Evolutionary conservation across 2,329 filamentous ascomycete genomes (phyloP).

Genomic region (Colletotrichum somersetense): DNA sequence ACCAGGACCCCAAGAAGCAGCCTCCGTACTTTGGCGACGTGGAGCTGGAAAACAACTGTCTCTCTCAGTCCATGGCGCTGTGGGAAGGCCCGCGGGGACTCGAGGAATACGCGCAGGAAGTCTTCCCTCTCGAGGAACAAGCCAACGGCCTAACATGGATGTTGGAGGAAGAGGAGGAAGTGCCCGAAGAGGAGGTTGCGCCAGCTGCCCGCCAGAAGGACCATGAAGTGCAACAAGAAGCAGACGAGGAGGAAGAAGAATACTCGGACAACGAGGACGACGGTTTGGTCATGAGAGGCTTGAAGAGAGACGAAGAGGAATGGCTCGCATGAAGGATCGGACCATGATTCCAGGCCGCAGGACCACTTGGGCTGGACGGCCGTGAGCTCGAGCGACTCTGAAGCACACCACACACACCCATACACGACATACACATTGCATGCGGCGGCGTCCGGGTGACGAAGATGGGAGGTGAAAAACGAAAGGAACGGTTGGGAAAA

Average conservation of each 20-base stretch:
- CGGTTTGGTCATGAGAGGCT: conserved; percentile 68
- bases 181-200: conserved; percentile 48
- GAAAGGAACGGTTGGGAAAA: conserved; percentile 28
- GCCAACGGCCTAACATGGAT: conserved; percentile 97
- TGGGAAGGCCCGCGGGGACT: conserved; percentile 94
- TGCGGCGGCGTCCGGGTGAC: conserved; percentile 34
- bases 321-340: conserved; percentile 63
- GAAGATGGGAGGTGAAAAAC: conserved; percentile 22
- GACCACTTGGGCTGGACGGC: conserved; percentile 25
- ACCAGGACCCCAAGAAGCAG: conserved; percentile 66
- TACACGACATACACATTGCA: conserved; percentile 36
- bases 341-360: neutral
- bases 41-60: conserved; percentile 72
- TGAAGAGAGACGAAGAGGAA: conserved; percentile 69
- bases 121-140: conserved; percentile 94
- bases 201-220: conserved; percentile 42
- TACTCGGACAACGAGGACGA: conserved; percentile 69
- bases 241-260: conserved; percentile 56
- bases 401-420: conserved; percentile 11
- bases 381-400: conserved; percentile 11
- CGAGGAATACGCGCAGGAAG: conserved; percentile 94
- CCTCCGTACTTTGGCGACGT: conserved; percentile 73
- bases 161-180: conserved; percentile 67
- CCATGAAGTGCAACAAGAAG: conserved; percentile 52
- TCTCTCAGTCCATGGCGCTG: conserved; percentile 80